phyloP scores from a whole-genome alignment of 2,329 filamentous ascomycete genomes.

The Claviceps pazoutovae region DNA sequence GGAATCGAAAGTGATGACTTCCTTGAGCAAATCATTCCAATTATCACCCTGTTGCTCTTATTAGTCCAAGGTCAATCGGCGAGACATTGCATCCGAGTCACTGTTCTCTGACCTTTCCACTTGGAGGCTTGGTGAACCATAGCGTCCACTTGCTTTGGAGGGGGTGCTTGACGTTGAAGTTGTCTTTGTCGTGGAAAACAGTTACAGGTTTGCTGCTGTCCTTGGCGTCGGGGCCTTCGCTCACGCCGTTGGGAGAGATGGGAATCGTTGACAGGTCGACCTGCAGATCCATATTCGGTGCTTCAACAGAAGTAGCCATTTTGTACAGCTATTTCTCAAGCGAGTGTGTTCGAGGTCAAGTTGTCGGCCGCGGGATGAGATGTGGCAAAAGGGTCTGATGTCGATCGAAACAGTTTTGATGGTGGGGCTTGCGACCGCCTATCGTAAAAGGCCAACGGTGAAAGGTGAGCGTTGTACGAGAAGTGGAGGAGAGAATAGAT shows the following conservation, averaged over 20 bases:
- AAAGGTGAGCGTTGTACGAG: constrained; percentile 8
- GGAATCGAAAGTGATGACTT: constrained; percentile 96
- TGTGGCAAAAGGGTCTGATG: constrained; percentile 10
- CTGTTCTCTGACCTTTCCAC: constrained; percentile 57
- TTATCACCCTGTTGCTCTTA: constrained; percentile 63
- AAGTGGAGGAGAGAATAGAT: constrained; percentile 10
- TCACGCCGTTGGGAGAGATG: constrained; percentile 47
- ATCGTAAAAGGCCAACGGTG: background rate
- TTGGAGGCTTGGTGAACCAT: constrained; percentile 98
- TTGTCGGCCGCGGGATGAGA: constrained; percentile 8
- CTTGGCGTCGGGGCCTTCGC: constrained; percentile 33
- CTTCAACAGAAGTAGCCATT: constrained; percentile 24
- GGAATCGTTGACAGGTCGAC: constrained; percentile 56
- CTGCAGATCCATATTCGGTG: constrained; percentile 33
- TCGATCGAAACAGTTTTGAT: constrained; percentile 5
- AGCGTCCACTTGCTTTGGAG: constrained; percentile 96
- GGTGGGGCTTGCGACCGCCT: constrained; percentile 2
- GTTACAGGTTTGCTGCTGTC: constrained; percentile 57
- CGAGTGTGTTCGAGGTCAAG: constrained; percentile 1
- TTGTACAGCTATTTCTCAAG: constrained; percentile 7
- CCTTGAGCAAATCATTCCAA: constrained; percentile 96
- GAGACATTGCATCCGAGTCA: background rate
- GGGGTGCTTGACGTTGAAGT: constrained; percentile 99
- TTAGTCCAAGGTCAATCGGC: background rate
- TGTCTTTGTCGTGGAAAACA: constrained; percentile 95